Evolutionary conservation across 106 monocot genomes (phyloP).

Genomic region (Agapanthus africanus): DNA sequence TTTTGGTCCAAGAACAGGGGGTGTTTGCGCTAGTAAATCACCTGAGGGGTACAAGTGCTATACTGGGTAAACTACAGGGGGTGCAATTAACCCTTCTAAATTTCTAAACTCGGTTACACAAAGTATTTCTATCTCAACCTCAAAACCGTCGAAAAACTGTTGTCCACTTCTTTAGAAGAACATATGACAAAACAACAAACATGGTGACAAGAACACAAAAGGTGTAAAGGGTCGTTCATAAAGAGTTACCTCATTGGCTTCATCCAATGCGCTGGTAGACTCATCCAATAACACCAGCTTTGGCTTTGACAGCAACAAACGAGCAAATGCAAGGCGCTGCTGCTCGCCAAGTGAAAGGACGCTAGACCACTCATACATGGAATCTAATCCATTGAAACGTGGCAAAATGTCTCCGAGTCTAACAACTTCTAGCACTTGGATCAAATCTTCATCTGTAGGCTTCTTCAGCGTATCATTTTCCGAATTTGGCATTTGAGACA

Average conservation of each 20-base stretch:
- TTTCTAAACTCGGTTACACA: too few species aligned
- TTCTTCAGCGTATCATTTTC: constrained; percentile 21
- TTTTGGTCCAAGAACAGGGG: too few species aligned
- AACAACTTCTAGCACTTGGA: constrained; percentile 56
- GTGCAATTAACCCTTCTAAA: too few species aligned
- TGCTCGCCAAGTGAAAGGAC: constrained; percentile 92
- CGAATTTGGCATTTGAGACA: constrained; percentile 28
- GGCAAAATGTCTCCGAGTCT: constrained; percentile 68
- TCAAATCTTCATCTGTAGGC: constrained; percentile 64
- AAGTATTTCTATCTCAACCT: too few species aligned
- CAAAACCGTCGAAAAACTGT: too few species aligned
- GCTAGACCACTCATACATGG: constrained; percentile 48
- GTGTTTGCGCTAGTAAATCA: too few species aligned
- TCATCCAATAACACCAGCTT: constrained; percentile 65
- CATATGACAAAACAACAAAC: too few species aligned
- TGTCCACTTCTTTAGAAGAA: too few species aligned
- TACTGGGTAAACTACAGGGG: too few species aligned
- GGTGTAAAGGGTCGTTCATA: too few species aligned
- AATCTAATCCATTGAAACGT: constrained; percentile 73
- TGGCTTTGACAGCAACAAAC: constrained; percentile 61
- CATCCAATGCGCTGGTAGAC: constrained; percentile 83
- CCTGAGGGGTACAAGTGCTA: too few species aligned
- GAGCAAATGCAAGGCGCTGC: constrained; percentile 86
- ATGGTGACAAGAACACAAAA: too few species aligned
- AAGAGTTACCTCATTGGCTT: constrained; percentile 78